Evolutionary conservation across 352 stramenopile genomes (phyloP).

Genomic region (Phytophthora kernoviae): DNA sequence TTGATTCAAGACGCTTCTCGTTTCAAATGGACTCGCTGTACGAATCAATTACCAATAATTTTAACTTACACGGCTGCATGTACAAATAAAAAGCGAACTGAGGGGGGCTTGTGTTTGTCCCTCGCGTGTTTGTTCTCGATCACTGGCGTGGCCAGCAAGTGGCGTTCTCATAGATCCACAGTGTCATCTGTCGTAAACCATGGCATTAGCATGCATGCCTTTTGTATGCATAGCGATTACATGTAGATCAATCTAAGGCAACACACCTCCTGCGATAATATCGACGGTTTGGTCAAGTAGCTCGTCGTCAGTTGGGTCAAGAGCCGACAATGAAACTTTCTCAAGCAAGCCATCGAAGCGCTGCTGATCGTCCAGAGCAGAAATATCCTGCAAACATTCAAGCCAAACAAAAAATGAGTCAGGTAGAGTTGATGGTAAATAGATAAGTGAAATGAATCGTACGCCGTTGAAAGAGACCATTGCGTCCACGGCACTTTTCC

Average conservation of each 20-base stretch:
- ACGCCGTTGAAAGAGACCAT: conserved; percentile 81
- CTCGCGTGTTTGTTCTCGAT: conserved; percentile 19
- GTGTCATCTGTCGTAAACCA: conserved; percentile 37
- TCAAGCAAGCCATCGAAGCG: conserved; percentile 66
- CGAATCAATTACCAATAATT: conserved; percentile 46
- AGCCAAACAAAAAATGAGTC: background rate
- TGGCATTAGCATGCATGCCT: background rate
- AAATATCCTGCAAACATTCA: conserved; percentile 42
- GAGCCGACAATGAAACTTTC: conserved; percentile 62
- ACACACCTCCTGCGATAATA: conserved; percentile 50
- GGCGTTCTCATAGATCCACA: conserved; percentile 42
- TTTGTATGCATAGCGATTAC: background rate
- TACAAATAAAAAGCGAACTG: conserved; percentile 45
- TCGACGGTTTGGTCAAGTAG: conserved; percentile 53
- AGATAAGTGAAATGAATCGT: conserved; percentile 19
- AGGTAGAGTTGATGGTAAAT: background rate
- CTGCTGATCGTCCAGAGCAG: conserved; percentile 59
- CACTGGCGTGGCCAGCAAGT: conserved; percentile 4
- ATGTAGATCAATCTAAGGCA: background rate
- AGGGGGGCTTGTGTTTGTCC: conserved; percentile 15
- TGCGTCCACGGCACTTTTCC: conserved; percentile 85
- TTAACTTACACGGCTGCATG: conserved; percentile 46
- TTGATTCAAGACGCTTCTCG: no score
- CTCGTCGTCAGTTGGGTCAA: conserved; percentile 68
- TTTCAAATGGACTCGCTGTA: conserved; percentile 8